Conservation (phyloP, 371 early-diverging fungal genomes). For the Saksenaea oblongispora region DNA sequence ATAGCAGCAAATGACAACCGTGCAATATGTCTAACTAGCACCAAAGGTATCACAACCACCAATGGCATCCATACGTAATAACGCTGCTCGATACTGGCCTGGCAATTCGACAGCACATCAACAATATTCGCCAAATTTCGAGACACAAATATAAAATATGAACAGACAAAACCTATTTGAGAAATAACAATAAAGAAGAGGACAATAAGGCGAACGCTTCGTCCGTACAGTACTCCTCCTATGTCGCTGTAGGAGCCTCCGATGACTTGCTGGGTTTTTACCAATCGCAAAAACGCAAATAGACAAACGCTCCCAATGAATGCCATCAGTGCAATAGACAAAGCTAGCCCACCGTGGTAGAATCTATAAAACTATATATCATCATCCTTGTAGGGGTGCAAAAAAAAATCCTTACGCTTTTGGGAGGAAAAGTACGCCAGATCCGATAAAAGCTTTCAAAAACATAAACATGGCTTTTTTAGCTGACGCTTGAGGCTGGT, state of each 20-base stretch:
- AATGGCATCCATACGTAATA: constrained; percentile 64
- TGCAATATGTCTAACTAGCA: constrained; percentile 68
- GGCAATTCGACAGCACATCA: constrained; percentile 39
- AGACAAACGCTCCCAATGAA: constrained; percentile 30
- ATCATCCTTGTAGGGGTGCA: too few species aligned
- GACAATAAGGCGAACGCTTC: constrained; percentile 52
- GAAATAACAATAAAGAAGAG: constrained; percentile 64
- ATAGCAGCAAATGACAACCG: constrained; percentile 65
- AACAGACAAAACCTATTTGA: constrained; percentile 60
- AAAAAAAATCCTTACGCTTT: constrained; percentile 72
- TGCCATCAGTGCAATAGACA: constrained; percentile 28
- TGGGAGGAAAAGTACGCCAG: constrained; percentile 66
- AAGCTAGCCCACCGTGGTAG: constrained; percentile 31
- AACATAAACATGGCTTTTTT: constrained; percentile 76
- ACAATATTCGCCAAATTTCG: constrained; percentile 46
- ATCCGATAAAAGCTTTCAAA: constrained; percentile 78
- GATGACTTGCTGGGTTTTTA: constrained; percentile 33
- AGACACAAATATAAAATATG: constrained; percentile 51
- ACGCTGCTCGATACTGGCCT: constrained; percentile 29
- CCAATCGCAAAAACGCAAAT: constrained; percentile 30
- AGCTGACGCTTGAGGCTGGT: constrained; percentile 51
- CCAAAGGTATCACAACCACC: constrained; percentile 62
- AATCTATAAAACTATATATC: constrained; percentile 10
- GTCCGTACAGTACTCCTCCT: constrained; percentile 69
- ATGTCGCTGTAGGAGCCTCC: constrained; percentile 82